These are phyloP conservation scores for Didymella exigua DNA, from an alignment of 2,329 filamentous ascomycete genomes.

Conservation along the genomic window DNA sequence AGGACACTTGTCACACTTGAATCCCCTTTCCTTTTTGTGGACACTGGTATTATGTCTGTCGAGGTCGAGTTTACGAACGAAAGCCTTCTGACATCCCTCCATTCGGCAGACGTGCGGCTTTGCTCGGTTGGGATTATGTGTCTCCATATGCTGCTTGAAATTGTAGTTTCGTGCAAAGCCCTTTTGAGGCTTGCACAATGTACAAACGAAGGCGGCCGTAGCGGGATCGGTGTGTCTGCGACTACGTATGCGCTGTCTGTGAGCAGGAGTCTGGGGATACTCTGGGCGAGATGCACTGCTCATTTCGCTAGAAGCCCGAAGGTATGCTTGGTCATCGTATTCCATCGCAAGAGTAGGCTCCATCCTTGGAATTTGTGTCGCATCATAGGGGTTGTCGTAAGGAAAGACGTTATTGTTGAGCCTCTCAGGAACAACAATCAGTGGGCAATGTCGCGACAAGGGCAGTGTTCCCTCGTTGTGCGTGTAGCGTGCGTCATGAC, in stretches of 20 bases:
- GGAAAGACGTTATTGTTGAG: conserved; percentile 30
- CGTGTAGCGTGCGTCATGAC: conserved; percentile 26
- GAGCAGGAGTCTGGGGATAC: conserved; percentile 1
- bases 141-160: conserved; percentile 84
- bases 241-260: conserved; percentile 18
- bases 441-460: conserved; percentile 23
- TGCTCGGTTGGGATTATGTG: conserved; percentile 74
- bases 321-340: conserved; percentile 19
- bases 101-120: conserved; percentile 73
- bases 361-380: conserved; percentile 12
- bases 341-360: conserved; percentile 18
- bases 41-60: conserved; percentile 64
- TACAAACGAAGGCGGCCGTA: conserved; percentile 64
- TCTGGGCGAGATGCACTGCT: conserved; percentile 20
- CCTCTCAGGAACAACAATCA: conserved; percentile 44
- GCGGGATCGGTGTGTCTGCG: conserved; percentile 26
- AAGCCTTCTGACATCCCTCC: conserved; percentile 71
- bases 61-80: conserved; percentile 83
- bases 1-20: conserved; percentile 72
- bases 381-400: conserved; percentile 34
- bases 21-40: conserved; percentile 74
- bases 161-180: conserved; percentile 86
- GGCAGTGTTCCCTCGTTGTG: conserved; percentile 20
- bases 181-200: conserved; percentile 68
- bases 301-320: conserved; percentile 19